A percentile compares a stretch with the other conserved stretches of the same genome.
These are phyloP conservation scores for Cymbomonas tetramitiformis DNA, from an alignment of 139 green algal genomes.

Conservation along the genomic window DNA sequence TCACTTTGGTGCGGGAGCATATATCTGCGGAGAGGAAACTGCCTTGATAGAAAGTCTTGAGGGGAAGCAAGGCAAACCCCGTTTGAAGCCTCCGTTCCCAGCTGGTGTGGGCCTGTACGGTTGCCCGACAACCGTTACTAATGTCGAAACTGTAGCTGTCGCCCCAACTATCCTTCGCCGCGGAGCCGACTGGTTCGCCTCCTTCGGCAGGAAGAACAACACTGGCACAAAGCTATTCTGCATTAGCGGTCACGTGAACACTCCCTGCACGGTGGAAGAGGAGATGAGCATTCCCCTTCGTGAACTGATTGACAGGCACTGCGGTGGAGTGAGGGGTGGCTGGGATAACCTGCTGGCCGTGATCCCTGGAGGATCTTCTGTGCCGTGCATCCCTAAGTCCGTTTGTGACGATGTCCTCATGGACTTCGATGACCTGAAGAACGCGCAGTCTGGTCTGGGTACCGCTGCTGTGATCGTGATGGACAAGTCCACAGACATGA, in stretches of 20 bases:
- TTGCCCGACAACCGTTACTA: constrained; percentile 91
- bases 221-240: constrained; percentile 95
- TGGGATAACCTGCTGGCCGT: constrained; percentile 97
- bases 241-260: constrained; percentile 96
- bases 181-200: constrained; percentile 84
- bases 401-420: constrained; percentile 83
- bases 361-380: constrained; percentile 88
- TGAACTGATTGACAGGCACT: constrained; percentile 91
- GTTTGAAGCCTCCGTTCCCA: constrained; percentile 92
- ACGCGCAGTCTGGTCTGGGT: constrained; percentile 66
- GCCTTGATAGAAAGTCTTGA: constrained; percentile 90
- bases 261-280: constrained; percentile 93
- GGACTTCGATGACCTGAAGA: constrained; percentile 94
- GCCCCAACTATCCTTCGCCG: constrained; percentile 86
- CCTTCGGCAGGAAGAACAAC: constrained; percentile 93
- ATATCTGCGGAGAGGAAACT: constrained; percentile 98
- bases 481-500: constrained; percentile 91
- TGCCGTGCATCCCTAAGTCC: constrained; percentile 75
- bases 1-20: constrained; percentile 86
- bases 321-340: constrained; percentile 79
- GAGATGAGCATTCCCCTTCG: constrained; percentile 90
- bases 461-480: constrained; percentile 98
- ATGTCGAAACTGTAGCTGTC: constrained; percentile 93
- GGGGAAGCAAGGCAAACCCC: constrained; percentile 89
- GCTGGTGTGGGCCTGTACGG: constrained; percentile 89